A percentile compares a stretch with the other conserved stretches of the same genome.
Evolutionary conservation across 164 flowering plant species (phyloP).

Genomic region (Chimonanthus salicifolius): DNA sequence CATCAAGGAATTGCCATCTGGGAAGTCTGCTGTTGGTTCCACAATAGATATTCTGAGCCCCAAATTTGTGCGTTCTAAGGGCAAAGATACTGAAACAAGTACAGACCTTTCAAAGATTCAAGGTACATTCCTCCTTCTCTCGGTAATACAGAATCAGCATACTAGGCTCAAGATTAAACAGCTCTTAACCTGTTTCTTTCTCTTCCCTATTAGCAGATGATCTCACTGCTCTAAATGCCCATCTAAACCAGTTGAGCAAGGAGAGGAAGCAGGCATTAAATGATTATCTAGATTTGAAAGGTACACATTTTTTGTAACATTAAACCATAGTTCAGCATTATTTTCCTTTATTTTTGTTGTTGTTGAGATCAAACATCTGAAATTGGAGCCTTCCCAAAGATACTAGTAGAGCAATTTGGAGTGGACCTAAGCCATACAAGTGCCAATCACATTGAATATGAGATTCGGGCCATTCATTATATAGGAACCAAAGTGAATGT

Average conservation of each 20-base stretch:
- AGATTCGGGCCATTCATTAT: too few species aligned
- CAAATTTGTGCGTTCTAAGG: conserved; percentile 5
- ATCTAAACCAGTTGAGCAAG: conserved; percentile 27
- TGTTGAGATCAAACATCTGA: background rate
- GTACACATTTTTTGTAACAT: conserved; percentile 16
- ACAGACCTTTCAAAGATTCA: conserved; percentile 16
- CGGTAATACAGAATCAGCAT: background rate
- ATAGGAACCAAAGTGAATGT: too few species aligned
- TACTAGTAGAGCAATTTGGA: background rate
- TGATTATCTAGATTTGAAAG: conserved; percentile 53
- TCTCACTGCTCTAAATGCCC: conserved; percentile 21
- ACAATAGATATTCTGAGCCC: background rate
- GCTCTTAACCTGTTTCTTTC: background rate
- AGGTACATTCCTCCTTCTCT: conserved; percentile 17
- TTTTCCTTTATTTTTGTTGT: background rate
- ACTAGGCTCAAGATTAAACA: background rate
- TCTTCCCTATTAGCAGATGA: conserved; percentile 26
- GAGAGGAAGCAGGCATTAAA: conserved; percentile 39
- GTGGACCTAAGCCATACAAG: too few species aligned
- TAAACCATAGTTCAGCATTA: background rate
- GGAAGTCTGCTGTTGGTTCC: conserved; percentile 13
- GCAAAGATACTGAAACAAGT: conserved; percentile 11
- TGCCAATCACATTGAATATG: too few species aligned
- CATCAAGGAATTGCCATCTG: conserved; percentile 25
- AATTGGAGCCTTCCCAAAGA: background rate